These are phyloP conservation scores for Schrenkiella parvula DNA, from an alignment of 345 rosid species.

Conservation along the genomic window DNA sequence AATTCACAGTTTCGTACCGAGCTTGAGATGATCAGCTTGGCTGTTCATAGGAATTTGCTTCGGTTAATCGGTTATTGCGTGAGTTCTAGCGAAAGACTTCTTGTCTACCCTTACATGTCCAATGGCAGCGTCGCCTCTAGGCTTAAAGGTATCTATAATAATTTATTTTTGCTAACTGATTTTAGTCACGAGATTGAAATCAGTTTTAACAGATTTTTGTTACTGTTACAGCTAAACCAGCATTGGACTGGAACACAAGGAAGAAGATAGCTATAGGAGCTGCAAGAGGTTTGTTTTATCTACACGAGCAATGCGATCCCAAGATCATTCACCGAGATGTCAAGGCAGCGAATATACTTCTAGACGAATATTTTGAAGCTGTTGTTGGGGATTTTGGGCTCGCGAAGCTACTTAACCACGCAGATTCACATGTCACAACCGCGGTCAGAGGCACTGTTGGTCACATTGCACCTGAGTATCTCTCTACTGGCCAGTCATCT, in stretches of 20 bases:
- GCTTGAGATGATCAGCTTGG: conserved; percentile 94
- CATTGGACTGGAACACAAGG: conserved; percentile 83
- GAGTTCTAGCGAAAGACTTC: conserved; percentile 72
- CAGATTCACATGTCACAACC: conserved; percentile 89
- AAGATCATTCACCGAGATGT: conserved; percentile 93
- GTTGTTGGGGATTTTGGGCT: conserved; percentile 97
- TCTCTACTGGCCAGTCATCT: conserved; percentile 94
- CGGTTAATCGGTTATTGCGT: conserved; percentile 76
- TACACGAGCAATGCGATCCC: conserved; percentile 95
- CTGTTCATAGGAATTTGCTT: conserved; percentile 82
- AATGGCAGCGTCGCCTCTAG: conserved; percentile 95
- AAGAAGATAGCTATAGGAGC: conserved; percentile 91
- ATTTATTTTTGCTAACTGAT: neutral
- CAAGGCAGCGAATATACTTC: conserved; percentile 85
- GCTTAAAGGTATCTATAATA: conserved; percentile 65
- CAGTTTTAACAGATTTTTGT: neutral
- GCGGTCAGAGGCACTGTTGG: conserved; percentile 96
- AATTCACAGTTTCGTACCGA: conserved; percentile 90
- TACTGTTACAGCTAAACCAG: conserved; percentile 55
- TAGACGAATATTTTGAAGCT: conserved; percentile 82
- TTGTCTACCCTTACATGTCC: conserved; percentile 91
- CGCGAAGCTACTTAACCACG: conserved; percentile 86
- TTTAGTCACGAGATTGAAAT: neutral
- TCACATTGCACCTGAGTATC: conserved; percentile 93
- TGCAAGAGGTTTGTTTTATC: conserved; percentile 82